A percentile compares a stretch with the other conserved stretches of the same genome.
phyloP scores from a whole-genome alignment of 257 asterid genomes.

The Leptodermis oblonga region DNA sequence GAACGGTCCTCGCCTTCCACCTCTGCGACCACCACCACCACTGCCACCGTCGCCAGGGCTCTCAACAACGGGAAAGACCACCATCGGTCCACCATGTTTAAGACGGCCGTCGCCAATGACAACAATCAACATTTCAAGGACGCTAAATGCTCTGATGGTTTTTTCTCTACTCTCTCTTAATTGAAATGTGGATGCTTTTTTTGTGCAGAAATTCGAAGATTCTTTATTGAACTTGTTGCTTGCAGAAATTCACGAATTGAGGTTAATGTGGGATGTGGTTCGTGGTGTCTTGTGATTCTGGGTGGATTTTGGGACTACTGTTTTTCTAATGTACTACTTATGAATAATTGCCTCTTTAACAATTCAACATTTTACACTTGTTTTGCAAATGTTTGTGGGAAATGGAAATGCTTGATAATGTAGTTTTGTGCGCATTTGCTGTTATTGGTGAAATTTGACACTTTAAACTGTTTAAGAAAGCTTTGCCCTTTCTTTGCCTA shows the following conservation, averaged over 20 bases:
- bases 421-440: not conserved
- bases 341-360: not conserved
- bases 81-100: slow-evolving; percentile 23
- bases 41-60: slow-evolving; percentile 18
- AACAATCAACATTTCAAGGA: slow-evolving; percentile 27
- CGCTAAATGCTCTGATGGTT: slow-evolving; percentile 31
- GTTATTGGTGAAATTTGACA: not conserved
- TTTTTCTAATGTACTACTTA: not conserved
- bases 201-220: not conserved
- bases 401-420: not conserved
- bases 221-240: not conserved
- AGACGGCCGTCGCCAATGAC: slow-evolving; percentile 17
- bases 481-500: not conserved
- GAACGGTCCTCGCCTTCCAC: slow-evolving; percentile 39
- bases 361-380: not conserved
- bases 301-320: not conserved
- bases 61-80: slow-evolving; percentile 29
- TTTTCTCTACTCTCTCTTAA: slow-evolving; percentile 4
- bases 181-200: slow-evolving; percentile 10
- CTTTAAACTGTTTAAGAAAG: not conserved
- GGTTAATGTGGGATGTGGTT: not conserved
- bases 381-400: not conserved
- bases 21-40: slow-evolving; percentile 30
- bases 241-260: not conserved
- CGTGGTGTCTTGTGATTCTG: not conserved